Evolutionary conservation across 2,329 filamentous ascomycete genomes (phyloP), one percentile per base, ranked within the genome.

Genomic region (Penicillium sp.): DNA sequence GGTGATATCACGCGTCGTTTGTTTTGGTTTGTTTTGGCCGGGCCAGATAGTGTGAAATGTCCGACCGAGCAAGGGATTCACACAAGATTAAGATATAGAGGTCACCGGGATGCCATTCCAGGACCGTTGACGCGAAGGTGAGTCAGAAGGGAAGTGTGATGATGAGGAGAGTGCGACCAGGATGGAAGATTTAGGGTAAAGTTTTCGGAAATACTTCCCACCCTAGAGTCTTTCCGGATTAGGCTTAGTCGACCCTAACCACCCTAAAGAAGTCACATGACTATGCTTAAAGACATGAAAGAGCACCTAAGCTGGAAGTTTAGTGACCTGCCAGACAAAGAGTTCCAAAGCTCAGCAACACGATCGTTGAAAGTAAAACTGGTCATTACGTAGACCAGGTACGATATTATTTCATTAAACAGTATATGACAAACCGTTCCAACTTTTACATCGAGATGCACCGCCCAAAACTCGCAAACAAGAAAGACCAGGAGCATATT

Each of bases 321-420:
- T 31, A 31, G 11, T 31, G 4, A 31, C 11, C 10, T 31, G 10
- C 11, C 5, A 31, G 10, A 31, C 29, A 4, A 31, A 11, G 16
- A 9, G 4, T n/a, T 16, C 6, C 16, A 37, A 13, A 37, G 16
- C 6, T 13, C n/a, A 37, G 16, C 33, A 37, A n/a, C 33, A 16
- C 3, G 8, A 22, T 42, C 3, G n/a, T 6, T 42, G 48, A 49
- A 33, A 22, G 27, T 43, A 27, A 22, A 14, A 11, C 37, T 52
- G 48, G 45, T 42, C 49, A 33, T 56, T 31, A 50, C 48, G 48
- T 50, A 24, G 48, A 50, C 22, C 48, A 29, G 31, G 48, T 7
- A 50, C 48, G 50, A 46, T 53, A 53, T 53, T 47, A 53, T 53
- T 26, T 37, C 29, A 37, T 53, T 45, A 43, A 33, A 26, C 29